Evolutionary conservation across 2,329 filamentous ascomycete genomes (phyloP).

Genomic region (Colletotrichum sp.): DNA sequence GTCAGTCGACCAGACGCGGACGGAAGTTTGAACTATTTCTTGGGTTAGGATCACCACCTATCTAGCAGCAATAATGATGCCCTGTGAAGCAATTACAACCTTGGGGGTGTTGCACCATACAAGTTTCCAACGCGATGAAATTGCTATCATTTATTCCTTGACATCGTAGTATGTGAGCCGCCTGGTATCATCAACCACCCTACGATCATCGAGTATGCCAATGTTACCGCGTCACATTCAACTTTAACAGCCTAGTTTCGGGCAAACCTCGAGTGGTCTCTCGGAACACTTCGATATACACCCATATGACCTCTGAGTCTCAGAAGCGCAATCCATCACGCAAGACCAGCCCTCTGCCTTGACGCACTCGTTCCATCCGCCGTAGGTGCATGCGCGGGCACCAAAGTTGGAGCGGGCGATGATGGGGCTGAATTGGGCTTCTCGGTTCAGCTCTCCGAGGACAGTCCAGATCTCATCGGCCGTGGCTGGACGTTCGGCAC

Average conservation of each 20-base stretch:
- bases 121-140: neutral
- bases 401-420: neutral
- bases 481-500: neutral
- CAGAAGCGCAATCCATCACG: neutral
- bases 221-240: neutral
- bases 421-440: neutral
- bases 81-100: fast-evolving
- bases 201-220: neutral
- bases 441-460: neutral
- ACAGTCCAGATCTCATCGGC: neutral
- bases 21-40: neutral
- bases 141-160: neutral
- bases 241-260: neutral
- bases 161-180: neutral
- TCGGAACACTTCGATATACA: neutral
- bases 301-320: neutral
- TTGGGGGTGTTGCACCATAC: fast-evolving
- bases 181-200: fast-evolving
- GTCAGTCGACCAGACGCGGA: neutral
- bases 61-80: neutral
- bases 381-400: neutral
- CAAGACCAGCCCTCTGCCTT: neutral
- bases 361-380: neutral
- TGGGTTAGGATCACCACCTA: neutral
- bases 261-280: neutral